Evolutionary conservation across 2,329 filamentous ascomycete species (phyloP).

Genomic region (Trichophyton verrucosum): DNA sequence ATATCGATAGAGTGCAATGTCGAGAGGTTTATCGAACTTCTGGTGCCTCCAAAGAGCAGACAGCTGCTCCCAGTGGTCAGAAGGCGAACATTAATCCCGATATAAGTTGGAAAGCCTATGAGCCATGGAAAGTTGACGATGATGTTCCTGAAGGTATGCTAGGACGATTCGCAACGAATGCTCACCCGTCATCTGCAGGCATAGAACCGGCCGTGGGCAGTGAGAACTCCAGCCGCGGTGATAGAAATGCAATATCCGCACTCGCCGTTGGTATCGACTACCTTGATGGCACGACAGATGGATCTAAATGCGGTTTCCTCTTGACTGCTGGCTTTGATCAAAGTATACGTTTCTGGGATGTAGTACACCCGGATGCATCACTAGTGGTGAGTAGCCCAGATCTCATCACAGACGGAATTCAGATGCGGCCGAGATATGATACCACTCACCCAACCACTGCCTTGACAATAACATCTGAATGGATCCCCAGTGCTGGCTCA

Average conservation of each 20-base stretch:
- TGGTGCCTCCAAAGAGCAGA: conserved; percentile 15
- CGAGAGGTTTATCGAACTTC: conserved; percentile 71
- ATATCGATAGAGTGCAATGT: conserved; percentile 79
- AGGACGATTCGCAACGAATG: conserved; percentile 57
- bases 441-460: conserved; percentile 50
- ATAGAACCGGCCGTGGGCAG: conserved; percentile 47
- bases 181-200: conserved; percentile 31
- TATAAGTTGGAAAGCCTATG: conserved; percentile 49
- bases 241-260: conserved; percentile 51
- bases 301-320: conserved; percentile 64
- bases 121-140: conserved; percentile 80
- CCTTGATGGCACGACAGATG: conserved; percentile 48
- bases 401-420: conserved; percentile 45
- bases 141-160: conserved; percentile 80
- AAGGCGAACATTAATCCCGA: conserved; percentile 15
- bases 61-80: conserved; percentile 7
- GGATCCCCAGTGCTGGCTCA: conserved; percentile 34
- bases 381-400: conserved; percentile 67
- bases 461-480: conserved; percentile 56
- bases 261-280: conserved; percentile 61
- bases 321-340: conserved; percentile 81
- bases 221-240: conserved; percentile 10
- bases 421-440: conserved; percentile 55
- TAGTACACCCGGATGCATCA: conserved; percentile 64
- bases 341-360: conserved; percentile 89